Evolutionary conservation across 345 rosid genomes (phyloP).

Genomic region (Zanthoxylum bungeanum): DNA sequence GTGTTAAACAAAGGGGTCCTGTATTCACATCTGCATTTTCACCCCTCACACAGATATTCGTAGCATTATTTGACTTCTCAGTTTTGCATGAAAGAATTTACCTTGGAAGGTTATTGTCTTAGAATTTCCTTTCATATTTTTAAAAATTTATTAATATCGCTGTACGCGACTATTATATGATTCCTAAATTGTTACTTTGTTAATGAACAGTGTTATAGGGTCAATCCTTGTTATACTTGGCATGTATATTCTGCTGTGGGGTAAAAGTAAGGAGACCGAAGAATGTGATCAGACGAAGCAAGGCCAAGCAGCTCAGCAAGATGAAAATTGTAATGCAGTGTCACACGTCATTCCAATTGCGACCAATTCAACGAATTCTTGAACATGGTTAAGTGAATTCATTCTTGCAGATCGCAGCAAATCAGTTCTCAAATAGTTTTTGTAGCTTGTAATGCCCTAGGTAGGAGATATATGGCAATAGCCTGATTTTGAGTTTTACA

Average conservation of each 20-base stretch:
- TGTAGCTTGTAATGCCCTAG: background rate
- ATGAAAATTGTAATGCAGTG: slow-evolving; percentile 15
- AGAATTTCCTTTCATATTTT: background rate
- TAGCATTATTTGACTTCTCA: slow-evolving; percentile 59
- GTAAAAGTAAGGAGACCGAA: slow-evolving; percentile 58
- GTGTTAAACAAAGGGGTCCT: slow-evolving; percentile 73
- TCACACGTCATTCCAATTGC: slow-evolving; percentile 16
- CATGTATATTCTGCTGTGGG: slow-evolving; percentile 78
- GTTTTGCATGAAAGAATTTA: slow-evolving; percentile 63
- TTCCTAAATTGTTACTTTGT: background rate
- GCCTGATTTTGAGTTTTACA: no score
- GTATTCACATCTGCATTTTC: slow-evolving; percentile 77
- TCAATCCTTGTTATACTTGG: slow-evolving; percentile 63
- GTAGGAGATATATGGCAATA: background rate
- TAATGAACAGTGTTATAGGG: slow-evolving; percentile 53
- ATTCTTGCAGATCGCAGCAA: background rate
- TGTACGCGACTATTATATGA: background rate
- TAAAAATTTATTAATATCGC: background rate
- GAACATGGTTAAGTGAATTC: background rate
- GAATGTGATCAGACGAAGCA: slow-evolving; percentile 29
- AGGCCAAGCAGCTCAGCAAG: slow-evolving; percentile 29
- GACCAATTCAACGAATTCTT: background rate
- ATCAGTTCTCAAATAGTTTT: background rate
- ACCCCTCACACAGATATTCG: slow-evolving; percentile 65
- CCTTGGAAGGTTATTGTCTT: slow-evolving; percentile 57